Evolutionary conservation across 2,329 filamentous ascomycete genomes (phyloP), one percentile per base, ranked within the genome.

Genomic region (Fusarium chaquense): DNA sequence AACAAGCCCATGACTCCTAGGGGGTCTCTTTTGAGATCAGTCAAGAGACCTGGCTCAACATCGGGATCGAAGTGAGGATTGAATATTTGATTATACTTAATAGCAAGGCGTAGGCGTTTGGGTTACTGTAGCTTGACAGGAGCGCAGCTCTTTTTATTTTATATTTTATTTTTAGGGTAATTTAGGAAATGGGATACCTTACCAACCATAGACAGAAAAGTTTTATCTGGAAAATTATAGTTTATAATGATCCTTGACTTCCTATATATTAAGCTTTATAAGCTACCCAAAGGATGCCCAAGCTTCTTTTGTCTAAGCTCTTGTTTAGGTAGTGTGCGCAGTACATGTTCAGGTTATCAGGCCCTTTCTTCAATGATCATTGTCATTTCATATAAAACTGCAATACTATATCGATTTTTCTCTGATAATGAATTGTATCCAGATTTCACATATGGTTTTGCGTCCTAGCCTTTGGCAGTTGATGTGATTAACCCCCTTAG

Each of bases 1-100:
- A 82, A 81, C 18, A 82, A 81, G 5, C 79, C 81, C 1, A 77
- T 78, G 73, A 79, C 76, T 46, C 77, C 80, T 6, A 75, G 79
- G 51, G 79, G 81, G 2, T 83, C 81, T 2, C 76, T 82, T 1
- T 61, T 83, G 56, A 78, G 75, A 62, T 80, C 77, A 44, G 77
- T 76, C 13, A 77, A 68, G 28, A 74, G 74, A 51, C 70, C 68
- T 50, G 72, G 47, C 13, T 70, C 74, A 32, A 77, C 73, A 20
- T 58, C 73, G 4, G 55, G 58, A 10, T 45, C 66, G 5, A 69
- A 66, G 12, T 32, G 10, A 64, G 51, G 57, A 63, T 6, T 11
- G 22, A 15, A 32, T 6, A 44, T 20, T n/a, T 40, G n/a, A 35
- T n/a, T 51, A 13, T 30, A 18, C 36, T 32, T 52, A 7, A 35